Evolutionary conservation across 2,329 filamentous ascomycete species (phyloP).

Genomic region (Ophiosphaerella korrae): DNA sequence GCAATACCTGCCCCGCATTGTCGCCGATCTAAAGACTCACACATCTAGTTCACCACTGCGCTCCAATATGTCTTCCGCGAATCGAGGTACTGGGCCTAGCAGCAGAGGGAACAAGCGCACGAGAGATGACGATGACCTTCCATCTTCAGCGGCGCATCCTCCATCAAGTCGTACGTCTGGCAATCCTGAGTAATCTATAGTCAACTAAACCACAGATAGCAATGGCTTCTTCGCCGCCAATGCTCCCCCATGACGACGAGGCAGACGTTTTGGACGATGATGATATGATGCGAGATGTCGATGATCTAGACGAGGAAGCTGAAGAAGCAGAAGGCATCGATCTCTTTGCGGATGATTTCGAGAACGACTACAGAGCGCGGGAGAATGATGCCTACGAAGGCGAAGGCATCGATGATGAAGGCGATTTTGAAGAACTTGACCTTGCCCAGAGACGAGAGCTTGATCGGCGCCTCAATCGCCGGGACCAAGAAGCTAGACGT

Average conservation of each 20-base stretch:
- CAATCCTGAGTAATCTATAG: constrained; percentile 6
- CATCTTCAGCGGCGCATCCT: constrained; percentile 62
- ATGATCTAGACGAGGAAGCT: constrained; percentile 70
- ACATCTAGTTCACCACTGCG: constrained; percentile 76
- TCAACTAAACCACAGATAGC: constrained; percentile 47
- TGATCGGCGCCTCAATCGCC: constrained; percentile 73
- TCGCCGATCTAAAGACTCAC: constrained; percentile 21
- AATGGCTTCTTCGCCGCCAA: constrained; percentile 64
- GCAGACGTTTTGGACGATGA: constrained; percentile 73
- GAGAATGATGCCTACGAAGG: constrained; percentile 68
- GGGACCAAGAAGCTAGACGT: constrained; percentile 72
- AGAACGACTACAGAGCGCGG: constrained; percentile 62
- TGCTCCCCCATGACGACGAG: constrained; percentile 71
- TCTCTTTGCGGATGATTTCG: constrained; percentile 72
- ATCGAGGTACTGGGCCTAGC: constrained; percentile 66
- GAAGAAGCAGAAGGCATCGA: constrained; percentile 74
- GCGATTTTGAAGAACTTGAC: constrained; percentile 74
- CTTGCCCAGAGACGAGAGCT: constrained; percentile 69
- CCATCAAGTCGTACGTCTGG: constrained; percentile 66
- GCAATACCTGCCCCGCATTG: constrained; percentile 23
- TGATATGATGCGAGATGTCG: constrained; percentile 67
- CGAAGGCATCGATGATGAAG: constrained; percentile 78
- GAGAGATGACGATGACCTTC: constrained; percentile 66
- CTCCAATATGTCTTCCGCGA: constrained; percentile 80
- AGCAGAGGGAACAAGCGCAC: constrained; percentile 68